These are phyloP conservation scores for Pelargonium myrrhifolium DNA, from an alignment of 441 rosid genomes.

Conservation along the genomic window DNA sequence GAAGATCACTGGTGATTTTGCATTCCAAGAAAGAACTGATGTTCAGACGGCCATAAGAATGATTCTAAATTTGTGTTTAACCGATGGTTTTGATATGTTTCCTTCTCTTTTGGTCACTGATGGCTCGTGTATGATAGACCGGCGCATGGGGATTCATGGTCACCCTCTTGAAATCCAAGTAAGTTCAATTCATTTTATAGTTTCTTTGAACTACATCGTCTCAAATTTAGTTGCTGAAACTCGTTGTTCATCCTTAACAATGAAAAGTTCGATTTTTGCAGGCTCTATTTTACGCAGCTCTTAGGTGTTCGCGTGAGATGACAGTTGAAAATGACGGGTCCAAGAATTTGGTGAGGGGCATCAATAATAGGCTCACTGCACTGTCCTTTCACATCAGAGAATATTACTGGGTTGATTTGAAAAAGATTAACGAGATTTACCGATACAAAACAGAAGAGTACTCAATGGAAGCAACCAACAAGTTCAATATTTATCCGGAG, in stretches of 20 bases:
- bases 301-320: slow-evolving; percentile 79
- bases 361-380: slow-evolving; percentile 82
- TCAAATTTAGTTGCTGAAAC: neutral
- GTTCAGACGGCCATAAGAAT: slow-evolving; percentile 94
- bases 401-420: slow-evolving; percentile 83
- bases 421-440: slow-evolving; percentile 78
- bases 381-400: slow-evolving; percentile 87
- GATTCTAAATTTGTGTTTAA: slow-evolving; percentile 68
- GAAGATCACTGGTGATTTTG: slow-evolving; percentile 66
- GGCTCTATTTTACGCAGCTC: slow-evolving; percentile 87
- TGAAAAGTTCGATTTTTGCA: slow-evolving; percentile 22
- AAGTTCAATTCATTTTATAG: neutral
- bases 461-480: slow-evolving; percentile 82
- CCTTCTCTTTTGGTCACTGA: slow-evolving; percentile 86
- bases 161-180: slow-evolving; percentile 95
- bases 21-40: slow-evolving; percentile 87
- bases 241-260: neutral
- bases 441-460: slow-evolving; percentile 95
- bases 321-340: slow-evolving; percentile 80
- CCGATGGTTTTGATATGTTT: slow-evolving; percentile 95
- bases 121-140: slow-evolving; percentile 95
- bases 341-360: slow-evolving; percentile 69
- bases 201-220: neutral
- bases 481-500: slow-evolving; percentile 90
- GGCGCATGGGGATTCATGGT: slow-evolving; percentile 93